A percentile compares a stretch with the other conserved stretches of the same genome.
These are phyloP conservation scores for Alternaria arbusti DNA, from an alignment of 2,329 filamentous ascomycete species.

Conservation along the genomic window DNA sequence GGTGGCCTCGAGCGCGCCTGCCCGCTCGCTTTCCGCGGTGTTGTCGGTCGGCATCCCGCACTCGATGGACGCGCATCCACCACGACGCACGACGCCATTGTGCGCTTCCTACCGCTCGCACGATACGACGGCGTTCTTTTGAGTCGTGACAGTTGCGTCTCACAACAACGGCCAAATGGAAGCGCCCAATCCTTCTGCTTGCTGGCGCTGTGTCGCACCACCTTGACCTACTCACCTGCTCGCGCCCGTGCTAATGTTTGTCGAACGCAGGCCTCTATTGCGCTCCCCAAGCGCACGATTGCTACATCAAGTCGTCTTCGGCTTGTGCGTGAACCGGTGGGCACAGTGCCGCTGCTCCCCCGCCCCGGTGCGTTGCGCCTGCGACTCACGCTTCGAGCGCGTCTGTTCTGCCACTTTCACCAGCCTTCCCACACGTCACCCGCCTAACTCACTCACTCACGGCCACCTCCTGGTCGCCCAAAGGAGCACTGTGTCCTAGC, in stretches of 20 bases:
- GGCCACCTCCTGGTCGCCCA: neutral
- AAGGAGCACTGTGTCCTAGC: neutral
- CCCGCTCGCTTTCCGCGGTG: conserved; percentile 21
- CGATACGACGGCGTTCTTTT: conserved; percentile 36
- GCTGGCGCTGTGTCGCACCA: conserved; percentile 35
- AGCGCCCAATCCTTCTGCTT: conserved; percentile 33
- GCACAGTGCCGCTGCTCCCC: conserved; percentile 28
- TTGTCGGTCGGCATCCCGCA: conserved; percentile 31
- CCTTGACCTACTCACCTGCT: conserved; percentile 29
- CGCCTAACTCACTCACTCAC: neutral
- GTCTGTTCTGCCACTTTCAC: conserved; percentile 14
- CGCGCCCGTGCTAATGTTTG: conserved; percentile 48
- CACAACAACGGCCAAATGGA: conserved; percentile 41
- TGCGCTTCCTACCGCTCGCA: conserved; percentile 30
- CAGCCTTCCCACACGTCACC: conserved; percentile 19
- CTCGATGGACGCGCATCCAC: conserved; percentile 29
- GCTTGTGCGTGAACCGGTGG: conserved; percentile 34
- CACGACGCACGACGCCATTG: conserved; percentile 39
- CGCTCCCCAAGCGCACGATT: conserved; percentile 36
- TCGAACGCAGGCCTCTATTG: conserved; percentile 31
- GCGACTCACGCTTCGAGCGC: conserved; percentile 28
- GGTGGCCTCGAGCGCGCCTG: conserved; percentile 14
- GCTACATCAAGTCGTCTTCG: conserved; percentile 25
- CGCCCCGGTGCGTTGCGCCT: conserved; percentile 31
- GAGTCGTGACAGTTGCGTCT: conserved; percentile 48